Percentiles rank a stretch among this genome's conserved stretches.
Evolutionary conservation across 176 grass and related monocot species (phyloP).

Genomic region (Zea mays): DNA sequence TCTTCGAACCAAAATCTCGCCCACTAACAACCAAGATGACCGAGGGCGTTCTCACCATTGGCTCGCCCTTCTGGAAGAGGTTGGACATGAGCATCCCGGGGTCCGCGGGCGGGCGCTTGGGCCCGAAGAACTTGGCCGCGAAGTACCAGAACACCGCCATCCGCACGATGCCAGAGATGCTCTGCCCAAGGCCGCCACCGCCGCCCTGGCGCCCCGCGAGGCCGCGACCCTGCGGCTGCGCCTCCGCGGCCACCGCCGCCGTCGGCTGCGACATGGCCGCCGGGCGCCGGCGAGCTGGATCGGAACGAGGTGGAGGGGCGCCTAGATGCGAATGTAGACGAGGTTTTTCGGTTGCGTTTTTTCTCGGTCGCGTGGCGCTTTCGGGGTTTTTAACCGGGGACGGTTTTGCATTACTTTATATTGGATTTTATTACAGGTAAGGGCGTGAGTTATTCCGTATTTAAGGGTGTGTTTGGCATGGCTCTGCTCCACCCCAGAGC

Average conservation of each 20-base stretch:
- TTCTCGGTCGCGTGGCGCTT: not conserved
- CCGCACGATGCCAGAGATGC: conserved; percentile 69
- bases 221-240: conserved; percentile 41
- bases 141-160: conserved; percentile 99
- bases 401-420: conserved; percentile 26
- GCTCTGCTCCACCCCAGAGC: too few relatives aligned
- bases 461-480: too few relatives aligned
- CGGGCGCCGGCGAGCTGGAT: conserved; percentile 44
- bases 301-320: conserved; percentile 28
- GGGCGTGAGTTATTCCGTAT: fast-evolving
- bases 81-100: conserved; percentile 77
- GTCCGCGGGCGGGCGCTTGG: conserved; percentile 61
- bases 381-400: not conserved
- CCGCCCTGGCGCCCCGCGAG: conserved; percentile 36
- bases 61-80: conserved; percentile 90
- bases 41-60: conserved; percentile 53
- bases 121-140: conserved; percentile 90
- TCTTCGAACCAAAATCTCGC: conserved; percentile 24
- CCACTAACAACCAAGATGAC: not conserved
- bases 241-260: conserved; percentile 31
- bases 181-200: conserved; percentile 60
- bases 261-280: conserved; percentile 61
- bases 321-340: conserved; percentile 16
- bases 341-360: not conserved
- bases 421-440: conserved; percentile 4